Evolutionary conservation across 108 stramenopile genomes (phyloP).

Genomic region (Epithemia pelagica): DNA sequence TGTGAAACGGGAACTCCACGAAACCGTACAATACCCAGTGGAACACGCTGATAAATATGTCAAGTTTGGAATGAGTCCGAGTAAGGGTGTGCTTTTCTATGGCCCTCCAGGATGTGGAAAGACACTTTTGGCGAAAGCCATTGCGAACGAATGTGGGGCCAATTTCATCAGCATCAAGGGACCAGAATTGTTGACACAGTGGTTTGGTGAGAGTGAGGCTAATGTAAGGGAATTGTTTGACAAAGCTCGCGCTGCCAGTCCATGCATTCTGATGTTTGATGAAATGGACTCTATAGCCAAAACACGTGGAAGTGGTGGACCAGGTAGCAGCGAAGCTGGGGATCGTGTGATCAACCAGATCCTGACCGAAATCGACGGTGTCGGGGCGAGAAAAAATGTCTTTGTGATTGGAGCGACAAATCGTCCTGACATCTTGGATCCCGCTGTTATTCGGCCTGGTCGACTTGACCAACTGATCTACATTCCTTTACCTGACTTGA

Average conservation of each 20-base stretch:
- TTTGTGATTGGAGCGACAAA: conserved; percentile 95
- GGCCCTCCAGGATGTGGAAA: conserved; percentile 94
- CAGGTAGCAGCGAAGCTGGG: conserved; percentile 88
- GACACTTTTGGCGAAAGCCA: conserved; percentile 97
- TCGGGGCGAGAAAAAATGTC: conserved; percentile 89
- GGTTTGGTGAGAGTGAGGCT: conserved; percentile 98
- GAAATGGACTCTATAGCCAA: conserved; percentile 97
- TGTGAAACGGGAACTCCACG: conserved; percentile 97
- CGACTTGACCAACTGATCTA: conserved; percentile 93
- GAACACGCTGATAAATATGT: conserved; percentile 94
- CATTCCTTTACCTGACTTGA: conserved; percentile 86
- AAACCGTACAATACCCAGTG: conserved; percentile 96
- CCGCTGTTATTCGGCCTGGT: conserved; percentile 92
- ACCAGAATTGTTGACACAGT: conserved; percentile 93
- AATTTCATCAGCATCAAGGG: conserved; percentile 98
- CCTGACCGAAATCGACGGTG: conserved; percentile 96
- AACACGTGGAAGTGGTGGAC: conserved; percentile 75
- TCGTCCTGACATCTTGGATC: conserved; percentile 90
- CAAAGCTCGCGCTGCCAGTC: conserved; percentile 81
- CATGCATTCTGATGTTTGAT: conserved; percentile 98
- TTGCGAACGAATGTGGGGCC: conserved; percentile 96
- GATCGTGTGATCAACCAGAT: conserved; percentile 99
- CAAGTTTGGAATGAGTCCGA: conserved; percentile 88
- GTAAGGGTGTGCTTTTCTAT: conserved; percentile 92
- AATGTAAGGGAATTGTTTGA: conserved; percentile 93